Evolutionary conservation across 768 basidiomycete genomes (phyloP).

Genomic region (Mycena olivaceomarginata): DNA sequence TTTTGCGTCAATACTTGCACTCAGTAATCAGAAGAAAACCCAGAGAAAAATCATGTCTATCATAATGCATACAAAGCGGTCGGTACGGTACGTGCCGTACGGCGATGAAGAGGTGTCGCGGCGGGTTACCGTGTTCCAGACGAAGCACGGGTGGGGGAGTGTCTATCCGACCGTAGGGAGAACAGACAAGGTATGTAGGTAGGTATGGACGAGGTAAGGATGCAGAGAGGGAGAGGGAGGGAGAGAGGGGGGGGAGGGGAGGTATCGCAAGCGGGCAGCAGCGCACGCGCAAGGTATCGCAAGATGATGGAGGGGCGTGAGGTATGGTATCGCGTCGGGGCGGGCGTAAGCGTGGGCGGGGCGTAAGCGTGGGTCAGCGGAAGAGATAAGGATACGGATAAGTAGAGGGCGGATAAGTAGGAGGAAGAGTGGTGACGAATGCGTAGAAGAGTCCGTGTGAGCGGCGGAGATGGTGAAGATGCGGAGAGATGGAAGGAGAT

Average conservation of each 20-base stretch:
- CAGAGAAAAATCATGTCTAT: conserved; percentile 36
- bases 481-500: neutral
- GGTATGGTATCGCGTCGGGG: conserved; percentile 18
- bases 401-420: conserved; percentile 15
- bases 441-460: conserved; percentile 1
- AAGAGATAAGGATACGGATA: conserved; percentile 42
- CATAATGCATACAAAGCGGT: conserved; percentile 16
- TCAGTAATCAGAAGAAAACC: neutral
- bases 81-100: conserved; percentile 2
- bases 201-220: neutral
- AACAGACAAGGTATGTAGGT: neutral
- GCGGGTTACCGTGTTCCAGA: neutral
- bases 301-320: conserved; percentile 26
- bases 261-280: conserved; percentile 37
- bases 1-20: too few relatives aligned
- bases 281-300: conserved; percentile 30
- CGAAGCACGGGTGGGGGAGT: neutral
- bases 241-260: neutral
- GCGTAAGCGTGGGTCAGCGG: conserved; percentile 1
- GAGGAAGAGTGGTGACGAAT: too few relatives aligned
- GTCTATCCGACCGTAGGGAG: neutral
- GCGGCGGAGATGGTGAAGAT: neutral
- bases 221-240: neutral
- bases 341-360: conserved; percentile 5
- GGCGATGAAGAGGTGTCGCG: conserved; percentile 26